Evolutionary conservation across 768 basidiomycete genomes (phyloP).

Genomic region (Mycena rosella): DNA sequence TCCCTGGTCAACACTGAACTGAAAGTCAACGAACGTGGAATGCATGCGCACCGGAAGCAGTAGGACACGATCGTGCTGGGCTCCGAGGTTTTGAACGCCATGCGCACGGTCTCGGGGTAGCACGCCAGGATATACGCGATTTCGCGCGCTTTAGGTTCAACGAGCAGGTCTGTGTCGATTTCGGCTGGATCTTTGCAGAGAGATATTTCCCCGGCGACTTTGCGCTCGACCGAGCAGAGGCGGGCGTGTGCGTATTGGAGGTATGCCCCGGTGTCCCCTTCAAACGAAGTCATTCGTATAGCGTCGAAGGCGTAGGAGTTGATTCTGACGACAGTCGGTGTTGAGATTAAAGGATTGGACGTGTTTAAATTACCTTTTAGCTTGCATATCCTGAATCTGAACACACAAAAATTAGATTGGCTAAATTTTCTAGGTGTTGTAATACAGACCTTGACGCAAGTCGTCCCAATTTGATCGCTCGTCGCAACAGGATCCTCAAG

Average conservation of each 20-base stretch:
- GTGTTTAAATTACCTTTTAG: conserved; percentile 1
- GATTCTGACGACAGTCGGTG: not conserved
- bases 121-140: not conserved
- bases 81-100: not conserved
- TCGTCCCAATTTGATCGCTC: conserved; percentile 7
- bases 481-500: conserved; percentile 1
- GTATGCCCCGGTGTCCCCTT: conserved; percentile 14
- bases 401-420: not conserved
- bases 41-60: conserved; percentile 1
- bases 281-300: conserved; percentile 5
- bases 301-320: conserved; percentile 2
- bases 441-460: not conserved
- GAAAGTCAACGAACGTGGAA: too few relatives aligned
- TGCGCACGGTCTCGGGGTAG: conserved; percentile 5
- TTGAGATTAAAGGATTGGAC: not conserved
- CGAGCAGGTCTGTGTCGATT: not conserved
- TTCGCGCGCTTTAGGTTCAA: conserved; percentile 8
- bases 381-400: conserved; percentile 19
- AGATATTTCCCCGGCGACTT: not conserved
- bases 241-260: conserved; percentile 12
- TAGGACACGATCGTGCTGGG: conserved; percentile 10
- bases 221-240: conserved; percentile 8
- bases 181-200: not conserved
- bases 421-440: too few relatives aligned
- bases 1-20: too few relatives aligned